phyloP scores from a whole-genome alignment of 73 alveolate species.

The Tetrahymena elliotti region DNA sequence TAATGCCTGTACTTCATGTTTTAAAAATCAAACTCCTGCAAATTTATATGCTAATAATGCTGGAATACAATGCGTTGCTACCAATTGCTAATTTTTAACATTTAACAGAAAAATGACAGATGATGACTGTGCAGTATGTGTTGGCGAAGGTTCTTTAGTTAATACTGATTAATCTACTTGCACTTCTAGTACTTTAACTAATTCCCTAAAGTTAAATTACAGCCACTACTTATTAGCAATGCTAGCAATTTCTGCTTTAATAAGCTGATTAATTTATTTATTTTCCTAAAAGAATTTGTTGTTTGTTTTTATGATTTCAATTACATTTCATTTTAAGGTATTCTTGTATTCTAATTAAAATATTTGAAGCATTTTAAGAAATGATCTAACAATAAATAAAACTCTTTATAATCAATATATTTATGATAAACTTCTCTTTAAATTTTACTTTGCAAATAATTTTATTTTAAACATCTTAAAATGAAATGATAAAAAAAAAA shows the following conservation, averaged over 20 bases:
- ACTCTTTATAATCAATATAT: no score
- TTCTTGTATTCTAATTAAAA: no score
- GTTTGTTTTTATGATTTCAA: no score
- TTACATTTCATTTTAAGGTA: no score
- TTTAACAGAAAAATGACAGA: background rate
- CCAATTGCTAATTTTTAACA: background rate
- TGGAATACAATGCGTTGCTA: background rate
- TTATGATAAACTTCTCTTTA: no score
- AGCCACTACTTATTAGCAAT: background rate
- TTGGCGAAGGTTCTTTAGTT: background rate
- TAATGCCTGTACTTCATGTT: background rate
- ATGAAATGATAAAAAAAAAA: no score
- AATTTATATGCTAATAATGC: background rate
- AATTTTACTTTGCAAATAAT: no score
- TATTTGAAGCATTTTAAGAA: no score
- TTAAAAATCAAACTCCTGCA: background rate
- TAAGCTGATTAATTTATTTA: background rate
- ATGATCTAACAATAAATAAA: no score
- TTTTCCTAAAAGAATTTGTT: no score
- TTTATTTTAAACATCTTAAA: no score
- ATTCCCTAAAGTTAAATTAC: background rate
- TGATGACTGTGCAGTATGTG: background rate
- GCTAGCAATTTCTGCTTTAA: no score
- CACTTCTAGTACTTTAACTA: background rate
- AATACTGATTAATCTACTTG: background rate